phyloP scores from a whole-genome alignment of 2,329 filamentous ascomycete species.

The Ophiostoma sp. region DNA sequence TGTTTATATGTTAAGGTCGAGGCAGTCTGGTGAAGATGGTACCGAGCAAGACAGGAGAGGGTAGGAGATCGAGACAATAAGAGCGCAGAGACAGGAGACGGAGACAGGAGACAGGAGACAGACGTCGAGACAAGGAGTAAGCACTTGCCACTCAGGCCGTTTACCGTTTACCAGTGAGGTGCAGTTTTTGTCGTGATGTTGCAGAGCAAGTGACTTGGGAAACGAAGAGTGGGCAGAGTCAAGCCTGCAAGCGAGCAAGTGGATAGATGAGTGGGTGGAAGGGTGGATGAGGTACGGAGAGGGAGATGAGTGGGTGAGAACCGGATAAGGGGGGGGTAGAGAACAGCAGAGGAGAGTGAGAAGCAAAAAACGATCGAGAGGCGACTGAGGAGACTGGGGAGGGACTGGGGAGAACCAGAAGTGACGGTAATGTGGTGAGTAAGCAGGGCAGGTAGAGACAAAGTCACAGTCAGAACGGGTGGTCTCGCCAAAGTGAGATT shows the following conservation, averaged over 20 bases:
- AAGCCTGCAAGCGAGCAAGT: constrained; percentile 11
- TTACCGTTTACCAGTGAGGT: not conserved
- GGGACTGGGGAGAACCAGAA: not conserved
- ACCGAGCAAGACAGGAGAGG: not conserved
- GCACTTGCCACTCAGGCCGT: no score
- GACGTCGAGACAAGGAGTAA: not conserved
- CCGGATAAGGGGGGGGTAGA: no score
- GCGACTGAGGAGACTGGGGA: no score
- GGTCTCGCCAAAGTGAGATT: constrained; percentile 20
- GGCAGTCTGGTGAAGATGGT: no score
- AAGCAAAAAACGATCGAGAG: no score
- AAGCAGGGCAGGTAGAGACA: constrained; percentile 3
- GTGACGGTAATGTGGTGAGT: not conserved
- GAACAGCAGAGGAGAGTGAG: no score
- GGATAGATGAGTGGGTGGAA: not conserved
- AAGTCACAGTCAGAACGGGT: not conserved
- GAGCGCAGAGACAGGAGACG: not conserved
- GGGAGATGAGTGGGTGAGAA: not conserved
- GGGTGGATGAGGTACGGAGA: not conserved
- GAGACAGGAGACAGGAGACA: not conserved
- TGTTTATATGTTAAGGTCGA: constrained; percentile 7
- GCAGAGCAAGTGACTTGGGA: constrained; percentile 6
- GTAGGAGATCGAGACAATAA: no score
- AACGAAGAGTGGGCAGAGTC: not conserved
- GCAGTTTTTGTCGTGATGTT: not conserved